Conservation (phyloP, 2,329 filamentous ascomycete species). For the Aspergillus pseudoviridinutans region DNA sequence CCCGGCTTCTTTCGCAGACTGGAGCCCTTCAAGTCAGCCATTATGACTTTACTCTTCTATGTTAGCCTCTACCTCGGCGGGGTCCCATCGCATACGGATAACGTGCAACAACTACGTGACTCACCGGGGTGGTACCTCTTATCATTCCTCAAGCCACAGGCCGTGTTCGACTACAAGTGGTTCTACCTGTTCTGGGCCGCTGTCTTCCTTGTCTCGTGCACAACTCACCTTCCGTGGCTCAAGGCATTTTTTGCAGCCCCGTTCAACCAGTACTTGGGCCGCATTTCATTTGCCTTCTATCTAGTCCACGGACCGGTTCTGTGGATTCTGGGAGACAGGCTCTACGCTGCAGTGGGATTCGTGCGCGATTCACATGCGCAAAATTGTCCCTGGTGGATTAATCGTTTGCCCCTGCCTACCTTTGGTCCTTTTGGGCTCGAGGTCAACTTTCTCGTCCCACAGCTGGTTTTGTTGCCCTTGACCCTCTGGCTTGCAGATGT, state of each 20-base stretch:
- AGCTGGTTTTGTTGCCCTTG: too few relatives aligned
- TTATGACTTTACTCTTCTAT: too few relatives aligned
- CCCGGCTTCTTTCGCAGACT: constrained; percentile 48
- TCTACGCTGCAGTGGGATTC: constrained; percentile 62
- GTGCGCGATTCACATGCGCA: constrained; percentile 45
- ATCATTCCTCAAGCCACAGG: constrained; percentile 61
- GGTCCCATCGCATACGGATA: constrained; percentile 31
- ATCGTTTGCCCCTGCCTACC: constrained; percentile 38
- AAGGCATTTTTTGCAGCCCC: constrained; percentile 56
- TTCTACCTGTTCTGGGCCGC: constrained; percentile 64
- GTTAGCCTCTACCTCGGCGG: too few relatives aligned
- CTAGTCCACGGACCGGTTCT: constrained; percentile 62
- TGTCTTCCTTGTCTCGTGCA: constrained; percentile 51
- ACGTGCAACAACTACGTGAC: constrained; percentile 48
- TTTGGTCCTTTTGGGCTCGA: too few relatives aligned
- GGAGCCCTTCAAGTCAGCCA: constrained; percentile 13
- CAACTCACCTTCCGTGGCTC: constrained; percentile 57
- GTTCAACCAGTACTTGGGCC: constrained; percentile 60
- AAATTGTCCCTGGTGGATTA: constrained; percentile 55
- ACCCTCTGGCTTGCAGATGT: too few relatives aligned
- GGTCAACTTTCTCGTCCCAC: too few relatives aligned
- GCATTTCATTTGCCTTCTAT: constrained; percentile 61
- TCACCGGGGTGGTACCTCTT: constrained; percentile 60
- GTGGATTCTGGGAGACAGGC: constrained; percentile 56
- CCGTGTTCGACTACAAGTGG: constrained; percentile 64